A percentile compares a stretch with the other conserved stretches of the same genome.
These are phyloP conservation scores for Hymenoscyphus salicellus DNA, from an alignment of 2,329 filamentous ascomycete genomes.

Conservation along the genomic window DNA sequence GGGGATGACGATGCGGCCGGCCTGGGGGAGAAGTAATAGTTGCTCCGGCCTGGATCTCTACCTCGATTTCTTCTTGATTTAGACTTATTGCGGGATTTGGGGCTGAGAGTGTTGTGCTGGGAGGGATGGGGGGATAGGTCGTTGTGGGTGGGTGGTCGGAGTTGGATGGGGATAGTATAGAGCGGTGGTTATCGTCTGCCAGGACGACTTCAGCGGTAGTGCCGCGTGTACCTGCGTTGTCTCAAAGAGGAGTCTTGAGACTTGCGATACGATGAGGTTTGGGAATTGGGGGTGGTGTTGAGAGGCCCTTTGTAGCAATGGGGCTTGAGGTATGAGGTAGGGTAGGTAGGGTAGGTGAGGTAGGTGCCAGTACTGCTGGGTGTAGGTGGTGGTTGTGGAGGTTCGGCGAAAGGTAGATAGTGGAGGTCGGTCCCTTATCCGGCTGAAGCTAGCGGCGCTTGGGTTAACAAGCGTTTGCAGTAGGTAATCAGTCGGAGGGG, in stretches of 20 bases:
- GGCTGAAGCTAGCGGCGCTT: constrained; percentile 3
- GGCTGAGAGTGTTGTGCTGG: constrained; percentile 47
- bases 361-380: background rate
- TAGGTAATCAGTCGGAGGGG: background rate
- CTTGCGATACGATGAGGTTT: background rate
- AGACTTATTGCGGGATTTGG: constrained; percentile 32
- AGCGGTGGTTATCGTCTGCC: constrained; percentile 64
- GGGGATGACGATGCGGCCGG: constrained; percentile 29
- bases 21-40: background rate
- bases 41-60: constrained; percentile 12
- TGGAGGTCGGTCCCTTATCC: background rate
- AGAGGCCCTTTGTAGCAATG: background rate
- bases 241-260: constrained; percentile 11
- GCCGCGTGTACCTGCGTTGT: constrained; percentile 37
- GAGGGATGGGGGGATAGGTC: constrained; percentile 49
- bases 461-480: background rate
- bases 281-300: background rate
- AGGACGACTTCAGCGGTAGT: constrained; percentile 62
- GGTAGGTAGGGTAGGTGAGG: no score
- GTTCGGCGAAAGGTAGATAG: background rate
- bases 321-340: background rate
- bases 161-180: constrained; percentile 57
- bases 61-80: constrained; percentile 20
- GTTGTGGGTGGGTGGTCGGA: constrained; percentile 64
- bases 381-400: background rate